Evolutionary conservation across 768 basidiomycete species (phyloP).

Genomic region (Psilocybe sp.): DNA sequence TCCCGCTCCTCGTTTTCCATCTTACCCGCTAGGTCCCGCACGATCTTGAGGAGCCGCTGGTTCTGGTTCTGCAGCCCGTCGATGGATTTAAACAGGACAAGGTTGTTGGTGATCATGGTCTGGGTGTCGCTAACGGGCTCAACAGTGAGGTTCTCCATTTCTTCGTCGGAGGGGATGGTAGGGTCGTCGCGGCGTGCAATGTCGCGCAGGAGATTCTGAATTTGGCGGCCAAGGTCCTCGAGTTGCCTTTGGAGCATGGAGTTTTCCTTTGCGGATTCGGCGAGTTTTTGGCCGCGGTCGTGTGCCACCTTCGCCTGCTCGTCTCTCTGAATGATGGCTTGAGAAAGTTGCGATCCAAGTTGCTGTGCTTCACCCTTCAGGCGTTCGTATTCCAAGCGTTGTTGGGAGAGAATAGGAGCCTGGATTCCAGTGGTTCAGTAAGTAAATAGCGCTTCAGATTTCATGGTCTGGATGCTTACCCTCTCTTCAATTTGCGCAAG

Average conservation of each 20-base stretch:
- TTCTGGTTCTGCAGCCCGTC: conserved; percentile 87
- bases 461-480: conserved; percentile 44
- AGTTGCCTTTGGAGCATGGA: conserved; percentile 73
- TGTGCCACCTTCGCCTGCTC: conserved; percentile 48
- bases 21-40: conserved; percentile 77
- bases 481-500: conserved; percentile 90
- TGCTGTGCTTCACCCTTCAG: conserved; percentile 77
- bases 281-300: conserved; percentile 62
- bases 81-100: conserved; percentile 84
- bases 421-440: conserved; percentile 25
- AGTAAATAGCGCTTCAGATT: neutral
- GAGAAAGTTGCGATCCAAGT: conserved; percentile 75
- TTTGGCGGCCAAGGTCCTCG: conserved; percentile 79
- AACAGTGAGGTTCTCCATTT: conserved; percentile 42
- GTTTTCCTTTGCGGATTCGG: conserved; percentile 57
- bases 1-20: conserved; percentile 86
- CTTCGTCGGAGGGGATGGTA: conserved; percentile 70
- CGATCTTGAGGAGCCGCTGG: conserved; percentile 80
- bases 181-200: conserved; percentile 83
- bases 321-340: conserved; percentile 77
- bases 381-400: conserved; percentile 86
- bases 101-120: conserved; percentile 81
- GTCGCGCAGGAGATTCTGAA: conserved; percentile 76
- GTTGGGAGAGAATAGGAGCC: conserved; percentile 90
- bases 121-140: conserved; percentile 57